Evolutionary conservation across 164 flowering plant genomes (phyloP), one percentile per base, ranked within the genome.

Genomic region (Liriodendron chinense): DNA sequence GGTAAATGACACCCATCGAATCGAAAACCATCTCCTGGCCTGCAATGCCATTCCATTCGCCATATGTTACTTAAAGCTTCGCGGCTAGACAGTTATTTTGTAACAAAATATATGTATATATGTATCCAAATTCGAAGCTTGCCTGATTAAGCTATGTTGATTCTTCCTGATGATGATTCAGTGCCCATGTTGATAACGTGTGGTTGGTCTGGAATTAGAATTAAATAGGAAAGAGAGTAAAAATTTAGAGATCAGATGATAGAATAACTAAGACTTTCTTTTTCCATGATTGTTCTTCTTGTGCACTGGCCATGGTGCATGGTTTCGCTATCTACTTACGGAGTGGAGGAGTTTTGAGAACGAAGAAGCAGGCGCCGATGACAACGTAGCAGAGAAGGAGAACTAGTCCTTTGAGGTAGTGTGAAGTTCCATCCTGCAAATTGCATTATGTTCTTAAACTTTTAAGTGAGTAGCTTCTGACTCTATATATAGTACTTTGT

Each of bases 391-490:
- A 85, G 2, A 92, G 87, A 70, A 83, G 78, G 47, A 93, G 94
- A 82, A 88, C 81, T 65, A 87, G 69, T 73, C 98, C 98, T 80
- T 93, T 93, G 88, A 93, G 66, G 86, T 92, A 92, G 75, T 93
- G 93, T 24, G 96, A 93, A 34, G 89, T 88, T 64, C 98, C 98
- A 77, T 90, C 93, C 96, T 91, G 87, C 26, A 76, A 23, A 53
- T 9, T 9, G 22, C 59, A 9, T 47, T 18, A 48, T 56, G 9
- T 22, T 53, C 12, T 16, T 16, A 53, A 53, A 53, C 14, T 53
- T 53, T 2, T 6, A 53, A 9, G 57, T 49, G 16, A 62, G 24
- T 21, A 8, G 23, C 65, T 20, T 21, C 20, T 12, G 25, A 18
- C 20, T 22, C 23, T 18, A 3, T 1, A 21, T 7, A 13, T 61